A percentile compares a stretch with the other conserved stretches of the same genome.
Conservation (phyloP, 208 protist species). For the Phytomonas sp. region DNA sequence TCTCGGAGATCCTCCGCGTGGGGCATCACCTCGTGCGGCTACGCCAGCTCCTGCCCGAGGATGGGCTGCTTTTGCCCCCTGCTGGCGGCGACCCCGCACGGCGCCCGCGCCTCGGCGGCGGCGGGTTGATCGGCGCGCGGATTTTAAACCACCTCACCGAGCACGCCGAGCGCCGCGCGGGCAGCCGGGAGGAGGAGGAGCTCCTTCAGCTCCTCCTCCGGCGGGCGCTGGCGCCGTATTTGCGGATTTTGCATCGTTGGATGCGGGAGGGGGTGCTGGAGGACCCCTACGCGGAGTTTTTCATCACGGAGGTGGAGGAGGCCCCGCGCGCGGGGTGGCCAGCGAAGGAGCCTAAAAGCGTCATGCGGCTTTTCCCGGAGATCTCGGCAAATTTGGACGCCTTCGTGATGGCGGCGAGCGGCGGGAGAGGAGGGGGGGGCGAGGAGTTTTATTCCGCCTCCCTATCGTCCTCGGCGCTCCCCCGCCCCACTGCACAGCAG, state of each 20-base stretch:
- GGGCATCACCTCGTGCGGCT: slow-evolving; percentile 79
- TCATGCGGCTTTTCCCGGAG: slow-evolving; percentile 20
- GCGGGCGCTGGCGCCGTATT: slow-evolving; percentile 64
- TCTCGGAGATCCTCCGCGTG: slow-evolving; percentile 73
- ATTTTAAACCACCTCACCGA: slow-evolving; percentile 72
- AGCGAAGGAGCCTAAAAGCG: slow-evolving; percentile 18
- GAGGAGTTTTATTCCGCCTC: background rate
- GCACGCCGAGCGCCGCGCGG: slow-evolving; percentile 46
- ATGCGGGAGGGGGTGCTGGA: slow-evolving; percentile 75
- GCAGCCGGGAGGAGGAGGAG: slow-evolving; percentile 71
- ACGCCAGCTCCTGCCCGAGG: slow-evolving; percentile 71
- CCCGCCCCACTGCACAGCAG: slow-evolving; percentile 17
- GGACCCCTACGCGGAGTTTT: slow-evolving; percentile 81
- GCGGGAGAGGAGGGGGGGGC: slow-evolving; percentile 3
- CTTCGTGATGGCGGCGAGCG: background rate
- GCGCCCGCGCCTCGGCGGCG: background rate
- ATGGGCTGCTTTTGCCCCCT: slow-evolving; percentile 22
- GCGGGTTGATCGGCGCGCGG: slow-evolving; percentile 43
- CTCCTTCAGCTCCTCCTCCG: slow-evolving; percentile 62
- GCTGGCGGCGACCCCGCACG: background rate
- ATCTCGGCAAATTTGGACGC: slow-evolving; percentile 9
- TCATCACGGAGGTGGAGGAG: slow-evolving; percentile 49
- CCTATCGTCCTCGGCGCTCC: background rate
- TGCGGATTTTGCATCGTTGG: slow-evolving; percentile 75
- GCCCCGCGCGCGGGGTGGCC: slow-evolving; percentile 12